Evolutionary conservation across 768 basidiomycete genomes (phyloP).

Genomic region (Candolleomyces eurysporus): DNA sequence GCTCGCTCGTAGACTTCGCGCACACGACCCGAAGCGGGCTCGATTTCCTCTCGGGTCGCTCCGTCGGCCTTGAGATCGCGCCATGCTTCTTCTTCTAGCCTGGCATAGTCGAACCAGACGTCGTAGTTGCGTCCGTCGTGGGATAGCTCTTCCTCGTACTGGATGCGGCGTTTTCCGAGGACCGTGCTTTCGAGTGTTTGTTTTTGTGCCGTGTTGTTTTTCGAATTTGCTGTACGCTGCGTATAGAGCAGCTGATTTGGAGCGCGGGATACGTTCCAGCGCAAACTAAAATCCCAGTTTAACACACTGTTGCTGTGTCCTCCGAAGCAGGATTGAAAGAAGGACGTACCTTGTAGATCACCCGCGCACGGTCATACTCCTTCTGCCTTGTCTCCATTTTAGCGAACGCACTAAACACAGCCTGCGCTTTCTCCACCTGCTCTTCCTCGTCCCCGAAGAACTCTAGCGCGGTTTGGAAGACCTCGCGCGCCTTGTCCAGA

Average conservation of each 20-base stretch:
- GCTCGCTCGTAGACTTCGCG: slow-evolving; percentile 95
- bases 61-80: slow-evolving; percentile 75
- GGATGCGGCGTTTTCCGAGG: slow-evolving; percentile 94
- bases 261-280: slow-evolving; percentile 86
- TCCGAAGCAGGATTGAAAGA: not conserved
- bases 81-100: slow-evolving; percentile 88
- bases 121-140: slow-evolving; percentile 96
- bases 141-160: slow-evolving; percentile 94
- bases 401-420: slow-evolving; percentile 89
- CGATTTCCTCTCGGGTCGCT: slow-evolving; percentile 65
- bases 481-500: slow-evolving; percentile 75
- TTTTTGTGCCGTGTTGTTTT: slow-evolving; percentile 92
- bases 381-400: slow-evolving; percentile 97
- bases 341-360: slow-evolving; percentile 85
- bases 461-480: slow-evolving; percentile 87
- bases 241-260: slow-evolving; percentile 86
- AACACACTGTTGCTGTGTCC: no score
- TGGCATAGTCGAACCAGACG: slow-evolving; percentile 95
- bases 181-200: slow-evolving; percentile 91
- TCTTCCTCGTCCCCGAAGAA: slow-evolving; percentile 89
- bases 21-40: slow-evolving; percentile 61
- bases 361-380: slow-evolving; percentile 94
- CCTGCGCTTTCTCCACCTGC: slow-evolving; percentile 95
- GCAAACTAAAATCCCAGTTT: slow-evolving; percentile 65
- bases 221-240: slow-evolving; percentile 96